These are phyloP conservation scores for Phyllosticta ampelicida DNA, from an alignment of 2,329 filamentous ascomycete species.

Conservation along the genomic window DNA sequence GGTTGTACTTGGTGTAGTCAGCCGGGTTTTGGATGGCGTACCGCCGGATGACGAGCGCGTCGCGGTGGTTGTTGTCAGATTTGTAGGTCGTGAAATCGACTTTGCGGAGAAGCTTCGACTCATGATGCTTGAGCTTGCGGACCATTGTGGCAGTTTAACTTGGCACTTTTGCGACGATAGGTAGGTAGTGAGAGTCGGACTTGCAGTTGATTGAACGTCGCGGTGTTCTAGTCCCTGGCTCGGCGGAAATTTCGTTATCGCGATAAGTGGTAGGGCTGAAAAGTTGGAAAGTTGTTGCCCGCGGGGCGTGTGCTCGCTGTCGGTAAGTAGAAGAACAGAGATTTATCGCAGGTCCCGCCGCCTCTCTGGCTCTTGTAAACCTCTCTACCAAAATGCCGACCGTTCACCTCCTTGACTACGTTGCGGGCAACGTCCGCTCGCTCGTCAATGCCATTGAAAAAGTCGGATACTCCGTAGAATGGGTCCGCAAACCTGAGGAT, in stretches of 20 bases:
- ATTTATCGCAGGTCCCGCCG: not conserved
- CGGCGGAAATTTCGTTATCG: not conserved
- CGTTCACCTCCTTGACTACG: constrained; percentile 77
- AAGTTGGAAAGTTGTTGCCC: not conserved
- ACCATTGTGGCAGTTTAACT: constrained; percentile 52
- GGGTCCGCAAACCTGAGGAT: constrained; percentile 78
- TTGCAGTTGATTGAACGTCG: not conserved
- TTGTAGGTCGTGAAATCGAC: constrained; percentile 95
- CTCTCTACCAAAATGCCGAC: constrained; percentile 49
- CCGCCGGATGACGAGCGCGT: constrained; percentile 65
- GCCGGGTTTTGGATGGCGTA: constrained; percentile 87
- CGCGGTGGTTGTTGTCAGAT: constrained; percentile 75
- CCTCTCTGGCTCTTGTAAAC: not conserved
- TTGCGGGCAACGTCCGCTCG: constrained; percentile 91
- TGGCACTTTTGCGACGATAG: too few species aligned
- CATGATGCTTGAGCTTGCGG: constrained; percentile 91
- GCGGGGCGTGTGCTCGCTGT: not conserved
- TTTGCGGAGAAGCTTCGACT: constrained; percentile 84
- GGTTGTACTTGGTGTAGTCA: constrained; percentile 56
- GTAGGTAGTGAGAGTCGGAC: not conserved
- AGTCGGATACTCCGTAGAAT: constrained; percentile 84
- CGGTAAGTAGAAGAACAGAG: not conserved
- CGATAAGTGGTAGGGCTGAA: not conserved
- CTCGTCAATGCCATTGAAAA: constrained; percentile 97
- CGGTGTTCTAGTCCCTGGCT: not conserved